A percentile compares a stretch with the other conserved stretches of the same genome.
These are phyloP conservation scores for Wickerhamiella qilinensis DNA, from an alignment of 805 yeast genomes.

Conservation along the genomic window DNA sequence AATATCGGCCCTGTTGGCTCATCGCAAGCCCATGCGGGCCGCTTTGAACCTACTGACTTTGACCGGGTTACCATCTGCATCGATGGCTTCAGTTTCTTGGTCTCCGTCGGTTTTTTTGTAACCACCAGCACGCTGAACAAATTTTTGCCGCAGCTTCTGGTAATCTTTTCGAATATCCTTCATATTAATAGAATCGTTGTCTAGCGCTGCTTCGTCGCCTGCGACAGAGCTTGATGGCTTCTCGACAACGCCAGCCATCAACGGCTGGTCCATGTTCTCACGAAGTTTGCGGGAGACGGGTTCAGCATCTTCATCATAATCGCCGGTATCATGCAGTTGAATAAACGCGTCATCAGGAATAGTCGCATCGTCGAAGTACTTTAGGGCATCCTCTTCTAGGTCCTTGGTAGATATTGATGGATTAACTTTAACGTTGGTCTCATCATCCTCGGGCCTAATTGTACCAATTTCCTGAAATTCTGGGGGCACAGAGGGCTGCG, in stretches of 20 bases:
- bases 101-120: constrained; percentile 32
- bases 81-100: constrained; percentile 50
- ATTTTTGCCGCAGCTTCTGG: constrained; percentile 34
- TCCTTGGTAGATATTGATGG: neutral
- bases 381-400: constrained; percentile 8
- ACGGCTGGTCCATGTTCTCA: neutral
- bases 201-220: constrained; percentile 1
- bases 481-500: neutral
- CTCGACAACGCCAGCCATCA: neutral
- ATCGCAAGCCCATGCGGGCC: constrained; percentile 21
- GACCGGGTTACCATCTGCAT: constrained; percentile 41
- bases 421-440: too few species aligned
- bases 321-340: constrained; percentile 7
- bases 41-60: constrained; percentile 55
- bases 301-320: constrained; percentile 1
- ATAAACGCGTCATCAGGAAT: constrained; percentile 15
- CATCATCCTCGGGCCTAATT: constrained; percentile 5
- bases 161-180: constrained; percentile 22
- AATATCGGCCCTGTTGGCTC: too few species aligned
- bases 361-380: constrained; percentile 11
- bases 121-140: constrained; percentile 34
- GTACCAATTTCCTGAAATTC: constrained; percentile 4
- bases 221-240: neutral
- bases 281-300: neutral
- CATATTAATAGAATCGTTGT: constrained; percentile 10